Evolutionary conservation across 2,329 filamentous ascomycete genomes (phyloP).

Genomic region (Penicillium carneum): DNA sequence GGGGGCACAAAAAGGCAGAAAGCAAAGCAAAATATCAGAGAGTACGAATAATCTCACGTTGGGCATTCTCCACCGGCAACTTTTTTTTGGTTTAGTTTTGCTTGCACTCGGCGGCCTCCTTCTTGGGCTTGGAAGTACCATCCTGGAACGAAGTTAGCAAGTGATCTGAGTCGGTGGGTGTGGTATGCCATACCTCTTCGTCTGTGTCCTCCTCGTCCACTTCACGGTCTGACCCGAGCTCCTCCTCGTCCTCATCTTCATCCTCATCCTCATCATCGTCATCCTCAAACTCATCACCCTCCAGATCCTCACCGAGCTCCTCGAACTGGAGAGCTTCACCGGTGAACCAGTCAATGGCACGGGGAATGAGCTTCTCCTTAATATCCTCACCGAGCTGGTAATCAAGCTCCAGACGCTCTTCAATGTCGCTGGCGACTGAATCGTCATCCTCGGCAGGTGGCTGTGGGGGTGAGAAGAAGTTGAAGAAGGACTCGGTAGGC

Average conservation of each 20-base stretch:
- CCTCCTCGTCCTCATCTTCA: constrained; percentile 81
- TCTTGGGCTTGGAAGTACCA: constrained; percentile 86
- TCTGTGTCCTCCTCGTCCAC: constrained; percentile 70
- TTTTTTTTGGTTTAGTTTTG: constrained; percentile 72
- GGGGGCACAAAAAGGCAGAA: constrained; percentile 26
- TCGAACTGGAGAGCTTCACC: constrained; percentile 97
- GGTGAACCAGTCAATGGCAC: constrained; percentile 99
- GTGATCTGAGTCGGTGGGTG: constrained; percentile 12
- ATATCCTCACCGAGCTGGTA: constrained; percentile 97
- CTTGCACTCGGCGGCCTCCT: constrained; percentile 94
- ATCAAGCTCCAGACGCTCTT: constrained; percentile 96
- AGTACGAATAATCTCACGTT: constrained; percentile 46
- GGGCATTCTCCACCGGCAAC: constrained; percentile 34
- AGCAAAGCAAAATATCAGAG: constrained; percentile 41
- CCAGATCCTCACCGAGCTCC: constrained; percentile 85
- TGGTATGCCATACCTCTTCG: constrained; percentile 54
- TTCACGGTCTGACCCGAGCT: constrained; percentile 68
- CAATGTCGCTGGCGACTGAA: constrained; percentile 84
- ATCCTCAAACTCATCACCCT: constrained; percentile 83
- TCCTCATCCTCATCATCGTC: constrained; percentile 94
- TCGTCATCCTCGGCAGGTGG: constrained; percentile 74
- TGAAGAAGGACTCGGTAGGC: constrained; percentile 97
- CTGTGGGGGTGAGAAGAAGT: constrained; percentile 97
- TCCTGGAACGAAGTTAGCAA: constrained; percentile 64
- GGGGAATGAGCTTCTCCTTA: constrained; percentile 99